Conservation (phyloP, 768 basidiomycete species). For the Boletus fagicola region DNA sequence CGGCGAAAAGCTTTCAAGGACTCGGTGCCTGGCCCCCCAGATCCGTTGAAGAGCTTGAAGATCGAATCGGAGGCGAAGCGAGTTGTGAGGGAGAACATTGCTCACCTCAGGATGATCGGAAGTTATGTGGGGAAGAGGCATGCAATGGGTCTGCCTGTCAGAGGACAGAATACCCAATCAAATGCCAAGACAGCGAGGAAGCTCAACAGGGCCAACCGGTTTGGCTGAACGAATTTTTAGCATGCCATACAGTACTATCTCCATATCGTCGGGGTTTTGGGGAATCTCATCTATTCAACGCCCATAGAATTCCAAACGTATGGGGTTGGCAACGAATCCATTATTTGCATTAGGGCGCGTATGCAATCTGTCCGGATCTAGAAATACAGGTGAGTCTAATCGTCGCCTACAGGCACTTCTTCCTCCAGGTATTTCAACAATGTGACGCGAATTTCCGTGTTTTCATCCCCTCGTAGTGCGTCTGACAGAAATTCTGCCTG, state of each 20-base stretch:
- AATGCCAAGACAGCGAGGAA: constrained; percentile 90
- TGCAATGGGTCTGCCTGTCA: constrained; percentile 88
- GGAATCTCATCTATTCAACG: constrained; percentile 2
- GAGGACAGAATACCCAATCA: constrained; percentile 89
- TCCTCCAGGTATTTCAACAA: constrained; percentile 92
- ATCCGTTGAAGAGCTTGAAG: constrained; percentile 71
- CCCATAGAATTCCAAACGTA: neutral
- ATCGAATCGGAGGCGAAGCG: constrained; percentile 87
- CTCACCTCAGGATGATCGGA: constrained; percentile 90
- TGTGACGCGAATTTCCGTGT: constrained; percentile 88
- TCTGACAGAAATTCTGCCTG: constrained; percentile 88
- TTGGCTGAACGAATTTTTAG: constrained; percentile 30
- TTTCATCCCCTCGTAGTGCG: constrained; percentile 88
- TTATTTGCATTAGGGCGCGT: constrained; percentile 4
- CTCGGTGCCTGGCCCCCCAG: constrained; percentile 41
- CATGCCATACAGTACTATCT: constrained; percentile 14
- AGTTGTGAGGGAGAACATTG: constrained; percentile 86
- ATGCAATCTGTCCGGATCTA: constrained; percentile 5
- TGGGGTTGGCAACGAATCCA: neutral
- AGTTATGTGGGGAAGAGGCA: constrained; percentile 92
- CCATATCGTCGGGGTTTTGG: constrained; percentile 1
- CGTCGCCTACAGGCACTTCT: constrained; percentile 91
- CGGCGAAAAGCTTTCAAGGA: constrained; percentile 30
- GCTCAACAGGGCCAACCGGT: constrained; percentile 81
- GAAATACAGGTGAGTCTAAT: constrained; percentile 46